Conservation (phyloP, 169 alveolate species). For the Cryptosporidium andersoni region DNA sequence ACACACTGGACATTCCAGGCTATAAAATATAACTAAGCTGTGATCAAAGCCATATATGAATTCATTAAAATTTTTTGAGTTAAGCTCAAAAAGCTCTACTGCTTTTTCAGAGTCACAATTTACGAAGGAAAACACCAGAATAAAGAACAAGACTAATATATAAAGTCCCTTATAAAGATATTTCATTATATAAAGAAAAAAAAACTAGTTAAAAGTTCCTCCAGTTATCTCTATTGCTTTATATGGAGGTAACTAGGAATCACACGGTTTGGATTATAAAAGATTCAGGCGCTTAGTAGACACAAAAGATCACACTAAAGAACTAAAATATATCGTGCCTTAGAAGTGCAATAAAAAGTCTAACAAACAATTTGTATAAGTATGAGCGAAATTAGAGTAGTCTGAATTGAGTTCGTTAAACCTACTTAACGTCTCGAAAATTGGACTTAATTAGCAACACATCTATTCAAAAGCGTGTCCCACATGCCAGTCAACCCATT, state of each 20-base stretch:
- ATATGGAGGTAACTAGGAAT: too few species aligned
- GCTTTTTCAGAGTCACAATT: background rate
- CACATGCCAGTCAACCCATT: constrained; percentile 72
- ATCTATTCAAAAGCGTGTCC: background rate
- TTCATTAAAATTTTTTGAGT: constrained; percentile 4
- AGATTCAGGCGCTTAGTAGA: too few species aligned
- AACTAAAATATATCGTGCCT: too few species aligned
- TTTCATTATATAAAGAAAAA: background rate
- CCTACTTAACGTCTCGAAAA: constrained; percentile 64
- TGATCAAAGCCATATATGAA: constrained; percentile 19
- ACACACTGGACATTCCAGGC: constrained; percentile 61
- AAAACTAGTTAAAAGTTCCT: background rate
- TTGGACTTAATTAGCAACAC: constrained; percentile 68
- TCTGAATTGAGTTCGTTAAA: constrained; percentile 72
- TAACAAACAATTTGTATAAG: background rate
- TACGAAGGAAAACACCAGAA: background rate
- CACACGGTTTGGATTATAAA: too few species aligned
- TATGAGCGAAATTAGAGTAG: constrained; percentile 72
- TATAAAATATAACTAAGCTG: constrained; percentile 30
- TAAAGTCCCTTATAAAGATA: background rate
- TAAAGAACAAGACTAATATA: background rate
- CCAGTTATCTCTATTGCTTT: too few species aligned
- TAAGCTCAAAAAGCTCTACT: constrained; percentile 4
- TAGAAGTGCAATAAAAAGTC: too few species aligned
- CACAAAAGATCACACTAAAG: too few species aligned